A percentile compares a stretch with the other conserved stretches of the same genome.
Evolutionary conservation across 768 basidiomycete genomes (phyloP).

Genomic region (Lactifluus pinguis): DNA sequence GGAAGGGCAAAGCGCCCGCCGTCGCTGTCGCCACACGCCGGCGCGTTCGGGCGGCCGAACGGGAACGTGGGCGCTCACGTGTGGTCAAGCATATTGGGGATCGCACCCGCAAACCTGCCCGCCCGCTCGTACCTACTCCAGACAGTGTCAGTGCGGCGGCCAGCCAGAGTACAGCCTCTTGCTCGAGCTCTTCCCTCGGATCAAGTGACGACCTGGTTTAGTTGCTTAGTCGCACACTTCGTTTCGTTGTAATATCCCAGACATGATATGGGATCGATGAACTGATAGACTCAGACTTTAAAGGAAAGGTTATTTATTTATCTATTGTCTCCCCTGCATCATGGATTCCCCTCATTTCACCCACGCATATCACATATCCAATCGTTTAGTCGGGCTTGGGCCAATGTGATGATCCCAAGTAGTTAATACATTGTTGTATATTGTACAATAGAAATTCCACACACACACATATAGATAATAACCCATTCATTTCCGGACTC

Average conservation of each 20-base stretch:
- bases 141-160: background rate
- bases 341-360: background rate
- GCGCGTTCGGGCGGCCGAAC: background rate
- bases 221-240: background rate
- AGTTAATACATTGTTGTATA: background rate
- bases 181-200: background rate
- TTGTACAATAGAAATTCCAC: background rate
- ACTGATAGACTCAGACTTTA: background rate
- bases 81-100: constrained; percentile 18
- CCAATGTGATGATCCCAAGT: background rate
- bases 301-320: background rate
- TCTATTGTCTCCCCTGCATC: background rate
- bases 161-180: background rate
- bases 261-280: background rate
- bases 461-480: background rate
- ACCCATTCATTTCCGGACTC: background rate
- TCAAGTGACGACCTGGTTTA: constrained; percentile 2
- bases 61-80: constrained; percentile 20
- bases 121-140: background rate
- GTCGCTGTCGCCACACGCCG: background rate
- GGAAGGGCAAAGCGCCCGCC: constrained; percentile 17
- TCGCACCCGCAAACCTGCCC: background rate
- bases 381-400: background rate
- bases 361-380: background rate
- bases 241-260: background rate